These are phyloP conservation scores for Suillus lakei DNA, from an alignment of 768 basidiomycete species.

Conservation along the genomic window DNA sequence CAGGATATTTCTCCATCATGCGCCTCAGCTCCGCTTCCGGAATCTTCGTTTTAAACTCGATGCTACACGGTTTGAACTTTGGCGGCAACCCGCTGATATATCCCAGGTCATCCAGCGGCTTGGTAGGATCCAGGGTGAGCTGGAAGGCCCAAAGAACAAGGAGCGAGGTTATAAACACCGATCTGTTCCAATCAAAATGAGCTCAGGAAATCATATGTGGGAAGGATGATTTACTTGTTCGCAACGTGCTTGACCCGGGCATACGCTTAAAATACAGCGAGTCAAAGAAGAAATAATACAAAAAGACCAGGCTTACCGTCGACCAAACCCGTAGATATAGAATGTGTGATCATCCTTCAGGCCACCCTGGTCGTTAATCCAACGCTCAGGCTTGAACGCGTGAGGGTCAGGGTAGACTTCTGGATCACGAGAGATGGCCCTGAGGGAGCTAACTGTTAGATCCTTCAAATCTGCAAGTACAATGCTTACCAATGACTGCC, in stretches of 20 bases:
- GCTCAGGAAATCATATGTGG: conserved; percentile 15
- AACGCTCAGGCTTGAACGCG: conserved; percentile 54
- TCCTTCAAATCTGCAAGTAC: no score
- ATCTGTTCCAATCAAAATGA: conserved; percentile 34
- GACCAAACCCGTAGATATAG: conserved; percentile 55
- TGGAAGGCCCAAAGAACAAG: no score
- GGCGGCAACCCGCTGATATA: conserved; percentile 50
- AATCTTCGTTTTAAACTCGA: no score
- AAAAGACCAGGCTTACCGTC: conserved; percentile 37
- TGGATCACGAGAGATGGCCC: conserved; percentile 56
- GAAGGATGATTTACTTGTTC: conserved; percentile 18
- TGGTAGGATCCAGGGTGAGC: conserved; percentile 42
- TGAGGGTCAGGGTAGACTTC: conserved; percentile 56
- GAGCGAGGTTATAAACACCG: conserved; percentile 62
- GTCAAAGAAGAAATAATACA: no score
- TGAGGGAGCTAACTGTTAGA: conserved; percentile 10
- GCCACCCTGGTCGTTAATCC: conserved; percentile 49
- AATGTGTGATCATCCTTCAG: conserved; percentile 49
- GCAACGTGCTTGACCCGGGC: conserved; percentile 59
- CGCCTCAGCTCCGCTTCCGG: no score
- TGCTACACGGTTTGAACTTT: no score
- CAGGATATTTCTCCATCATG: no score
- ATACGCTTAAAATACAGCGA: conserved; percentile 41
- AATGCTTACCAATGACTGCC: conserved; percentile 20
- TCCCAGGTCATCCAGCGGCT: conserved; percentile 58